phyloP scores from a whole-genome alignment of 2,329 filamentous ascomycete genomes.

The Clarireedia monteithiana region DNA sequence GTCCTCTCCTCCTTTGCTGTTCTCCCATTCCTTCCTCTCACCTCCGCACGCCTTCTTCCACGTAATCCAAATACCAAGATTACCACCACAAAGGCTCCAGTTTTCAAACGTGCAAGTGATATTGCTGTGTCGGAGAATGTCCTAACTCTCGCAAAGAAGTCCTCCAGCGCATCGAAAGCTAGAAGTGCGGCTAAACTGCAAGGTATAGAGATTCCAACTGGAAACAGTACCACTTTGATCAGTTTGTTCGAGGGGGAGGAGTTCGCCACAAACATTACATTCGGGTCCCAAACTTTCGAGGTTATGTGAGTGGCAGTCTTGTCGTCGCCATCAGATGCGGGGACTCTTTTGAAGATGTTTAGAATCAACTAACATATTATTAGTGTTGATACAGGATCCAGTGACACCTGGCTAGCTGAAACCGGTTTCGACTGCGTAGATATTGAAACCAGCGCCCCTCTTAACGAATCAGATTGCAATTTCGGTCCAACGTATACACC shows the following conservation, averaged over 20 bases:
- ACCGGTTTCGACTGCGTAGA: constrained; percentile 32
- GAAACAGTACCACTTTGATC: background rate
- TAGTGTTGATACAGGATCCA: constrained; percentile 40
- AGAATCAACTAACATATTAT: constrained; percentile 4
- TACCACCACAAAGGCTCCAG: background rate
- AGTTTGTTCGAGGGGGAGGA: constrained; percentile 1
- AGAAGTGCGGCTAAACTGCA: constrained; percentile 2
- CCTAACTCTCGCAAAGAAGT: background rate
- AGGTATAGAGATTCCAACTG: background rate
- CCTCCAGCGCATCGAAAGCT: background rate
- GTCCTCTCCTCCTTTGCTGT: background rate
- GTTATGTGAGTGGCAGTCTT: background rate
- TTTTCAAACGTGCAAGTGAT: background rate
- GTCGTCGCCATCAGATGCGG: background rate
- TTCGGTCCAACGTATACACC: constrained; percentile 13
- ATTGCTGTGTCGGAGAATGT: constrained; percentile 3
- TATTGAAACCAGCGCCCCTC: constrained; percentile 11
- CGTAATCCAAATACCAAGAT: background rate
- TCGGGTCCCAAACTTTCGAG: constrained; percentile 31
- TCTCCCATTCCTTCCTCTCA: background rate
- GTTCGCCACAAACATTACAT: constrained; percentile 15
- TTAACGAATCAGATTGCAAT: constrained; percentile 6
- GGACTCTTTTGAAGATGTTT: background rate
- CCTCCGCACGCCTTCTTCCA: background rate
- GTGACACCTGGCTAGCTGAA: constrained; percentile 38